Base-by-base conservation (phyloP, 2,329 filamentous ascomycete species). In the Pseudocercospora musae region DNA sequence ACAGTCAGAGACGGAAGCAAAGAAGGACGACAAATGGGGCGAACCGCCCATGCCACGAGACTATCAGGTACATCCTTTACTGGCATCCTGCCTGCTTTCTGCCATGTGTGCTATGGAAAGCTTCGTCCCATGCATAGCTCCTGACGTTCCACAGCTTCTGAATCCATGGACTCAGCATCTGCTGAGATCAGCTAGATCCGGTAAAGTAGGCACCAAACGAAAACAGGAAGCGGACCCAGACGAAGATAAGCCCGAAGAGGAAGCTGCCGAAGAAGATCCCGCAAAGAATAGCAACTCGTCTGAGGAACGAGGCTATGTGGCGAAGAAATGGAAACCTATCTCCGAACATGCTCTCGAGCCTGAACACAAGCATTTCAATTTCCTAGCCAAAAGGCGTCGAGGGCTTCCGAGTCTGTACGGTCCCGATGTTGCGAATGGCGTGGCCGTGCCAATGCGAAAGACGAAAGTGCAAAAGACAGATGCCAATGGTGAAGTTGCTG, bases 21-120 rank as follows among this genome's bases (percentile, higher is more conserved):
- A 58, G 15, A 66, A 69, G 31, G 81, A 86, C 65, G 89, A 93
- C 69, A 86, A 83, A 57, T 94, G 89, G 85, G 88, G 87, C 53
- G 93, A 96, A 73, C 83, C 92, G 18, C 88, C 91, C 49, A 94
- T 97, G 91, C 94, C 94, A 42, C 90, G 90, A 70, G 94, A 96
- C 74, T 90, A 87, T 29, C 85, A 89, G 62, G 52, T 54, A 21
- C 18, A 29, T 25, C 2, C 13, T 3, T 21, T 48, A 18, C 23
- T 13, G 18, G 13, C 18, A 23, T 15, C 10, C 9, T 23, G 4
- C 18, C 44, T 13, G n/a, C 4, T 18, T 25, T 48, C 20, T 48
- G 2, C 18, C 44, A 48, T 10, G 3, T 13, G 2, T n/a, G n/a
- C 18, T 48, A 3, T 48, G 3, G 6, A 23, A 23, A 11, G 10